phyloP scores from a whole-genome alignment of 2,329 filamentous ascomycete species.

The Dissoconium aciculare region DNA sequence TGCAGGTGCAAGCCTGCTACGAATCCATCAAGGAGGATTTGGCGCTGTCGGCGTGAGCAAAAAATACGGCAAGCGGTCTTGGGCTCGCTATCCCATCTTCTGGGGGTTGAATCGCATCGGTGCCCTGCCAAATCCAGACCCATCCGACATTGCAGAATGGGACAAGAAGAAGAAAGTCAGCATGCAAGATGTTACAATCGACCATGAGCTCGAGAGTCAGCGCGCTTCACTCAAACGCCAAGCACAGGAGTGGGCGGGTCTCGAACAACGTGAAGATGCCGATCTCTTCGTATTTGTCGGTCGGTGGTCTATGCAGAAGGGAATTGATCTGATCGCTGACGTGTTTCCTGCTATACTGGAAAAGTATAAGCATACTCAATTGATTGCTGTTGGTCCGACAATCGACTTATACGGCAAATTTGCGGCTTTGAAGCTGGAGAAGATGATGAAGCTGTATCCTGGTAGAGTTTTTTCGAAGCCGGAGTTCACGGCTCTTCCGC shows the following conservation, averaged over 20 bases:
- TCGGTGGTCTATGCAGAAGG: slow-evolving; percentile 55
- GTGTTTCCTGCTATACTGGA: slow-evolving; percentile 50
- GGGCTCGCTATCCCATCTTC: slow-evolving; percentile 53
- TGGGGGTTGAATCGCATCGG: slow-evolving; percentile 51
- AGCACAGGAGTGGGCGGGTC: slow-evolving; percentile 52
- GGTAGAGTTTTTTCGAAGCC: slow-evolving; percentile 53
- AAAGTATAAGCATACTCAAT: slow-evolving; percentile 42
- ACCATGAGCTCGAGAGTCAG: slow-evolving; percentile 39
- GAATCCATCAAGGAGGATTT: slow-evolving; percentile 52
- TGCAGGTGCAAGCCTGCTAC: slow-evolving; percentile 50
- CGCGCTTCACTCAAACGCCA: slow-evolving; percentile 42
- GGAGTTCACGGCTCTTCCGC: slow-evolving; percentile 51
- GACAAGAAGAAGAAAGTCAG: slow-evolving; percentile 36
- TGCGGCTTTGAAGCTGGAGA: slow-evolving; percentile 48
- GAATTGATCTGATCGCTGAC: slow-evolving; percentile 52
- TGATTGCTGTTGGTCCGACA: slow-evolving; percentile 49
- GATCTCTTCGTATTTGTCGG: slow-evolving; percentile 55
- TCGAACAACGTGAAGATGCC: slow-evolving; percentile 45
- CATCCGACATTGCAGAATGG: slow-evolving; percentile 48
- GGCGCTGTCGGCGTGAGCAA: slow-evolving; percentile 53
- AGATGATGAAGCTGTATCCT: slow-evolving; percentile 51
- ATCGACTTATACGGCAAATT: slow-evolving; percentile 56
- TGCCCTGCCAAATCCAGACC: slow-evolving; percentile 50
- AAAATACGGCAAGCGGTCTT: slow-evolving; percentile 53
- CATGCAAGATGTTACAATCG: slow-evolving; percentile 36